phyloP scores from a whole-genome alignment of 140 eudicot genomes.

The Erigeron philadelphicus region DNA sequence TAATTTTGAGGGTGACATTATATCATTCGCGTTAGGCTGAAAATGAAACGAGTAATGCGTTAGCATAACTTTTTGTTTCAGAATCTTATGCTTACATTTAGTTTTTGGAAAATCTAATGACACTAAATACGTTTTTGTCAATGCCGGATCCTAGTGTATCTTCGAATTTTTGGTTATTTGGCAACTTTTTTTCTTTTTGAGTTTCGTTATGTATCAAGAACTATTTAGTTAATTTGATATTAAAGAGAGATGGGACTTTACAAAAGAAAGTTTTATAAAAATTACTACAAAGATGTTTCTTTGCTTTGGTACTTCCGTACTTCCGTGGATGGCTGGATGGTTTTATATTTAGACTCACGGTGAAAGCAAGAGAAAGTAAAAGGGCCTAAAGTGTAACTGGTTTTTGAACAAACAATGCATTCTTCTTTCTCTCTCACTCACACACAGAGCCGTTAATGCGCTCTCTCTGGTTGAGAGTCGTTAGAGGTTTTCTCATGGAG shows the following conservation, averaged over 20 bases:
- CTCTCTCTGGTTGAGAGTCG: no score
- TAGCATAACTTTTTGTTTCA: neutral
- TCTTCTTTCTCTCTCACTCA: no score
- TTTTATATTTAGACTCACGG: neutral
- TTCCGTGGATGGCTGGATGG: neutral
- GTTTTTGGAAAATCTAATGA: constrained; percentile 12
- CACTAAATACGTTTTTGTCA: neutral
- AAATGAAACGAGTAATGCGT: constrained; percentile 19
- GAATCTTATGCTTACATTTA: constrained; percentile 12
- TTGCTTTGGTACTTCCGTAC: no score
- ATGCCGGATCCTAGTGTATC: neutral
- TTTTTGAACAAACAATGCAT: no score
- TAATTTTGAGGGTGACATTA: constrained; percentile 29
- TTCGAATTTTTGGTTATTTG: neutral
- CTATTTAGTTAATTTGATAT: constrained; percentile 10
- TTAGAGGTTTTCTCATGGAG: no score
- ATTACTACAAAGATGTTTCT: neutral
- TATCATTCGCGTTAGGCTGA: constrained; percentile 19
- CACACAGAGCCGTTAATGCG: no score
- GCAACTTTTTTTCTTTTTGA: neutral
- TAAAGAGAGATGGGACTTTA: neutral
- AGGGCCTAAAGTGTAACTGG: constrained; percentile 11
- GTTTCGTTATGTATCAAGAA: neutral
- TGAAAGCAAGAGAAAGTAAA: constrained; percentile 5
- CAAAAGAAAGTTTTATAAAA: neutral